Base-by-base conservation (phyloP, 257 asterid species). In the Verbascum thapsus region DNA sequence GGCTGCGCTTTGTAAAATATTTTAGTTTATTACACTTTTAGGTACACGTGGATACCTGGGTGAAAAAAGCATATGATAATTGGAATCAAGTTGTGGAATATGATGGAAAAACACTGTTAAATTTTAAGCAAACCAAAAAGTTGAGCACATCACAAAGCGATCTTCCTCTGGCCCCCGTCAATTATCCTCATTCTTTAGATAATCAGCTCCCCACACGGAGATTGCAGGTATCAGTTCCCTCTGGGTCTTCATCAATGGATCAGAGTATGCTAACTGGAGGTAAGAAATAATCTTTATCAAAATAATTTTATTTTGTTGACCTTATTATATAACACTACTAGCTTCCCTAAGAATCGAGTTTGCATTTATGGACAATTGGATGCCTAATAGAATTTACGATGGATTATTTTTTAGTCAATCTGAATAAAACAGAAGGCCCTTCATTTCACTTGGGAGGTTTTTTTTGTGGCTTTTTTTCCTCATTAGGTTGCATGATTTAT, bases 81-180 rank as follows among this genome's bases (percentile, higher is more conserved):
- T 94, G 99, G 99, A 76, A 71, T 75, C 85, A 85, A 78, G 96
- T 85, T 56, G 85, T 94, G 44, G 99, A 90, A 82, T 94, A 94
- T 66, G 99, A 94, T 72, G 99, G 96, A 16, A 85, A 90, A 68
- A 77, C 99, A 17, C 88, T 94, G 42, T 17, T 90, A 81, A 77
- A 74, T 75, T 68, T 82, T 69, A 82, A 90, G 77, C 88, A 94
- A 74, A 81, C 58, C 35, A 80, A 83, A 68, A 80, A 77, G 44
- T 68, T 81, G 0, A 69, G 62, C 74, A 66, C 78, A 3, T 62
- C 79, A 9, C 75, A 61, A 11, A 68, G 70, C 8, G 91, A 89
- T 64, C 79, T 74, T 67, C 86, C 83, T 51, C 63, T 74, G 71
- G 90, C 95, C 35, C 76, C 85, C 0, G 64, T 71, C 65, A 80